Percentiles rank a stretch among this genome's conserved stretches.
Evolutionary conservation across 768 basidiomycete species (phyloP).

Genomic region (Pleurotus sapidus): DNA sequence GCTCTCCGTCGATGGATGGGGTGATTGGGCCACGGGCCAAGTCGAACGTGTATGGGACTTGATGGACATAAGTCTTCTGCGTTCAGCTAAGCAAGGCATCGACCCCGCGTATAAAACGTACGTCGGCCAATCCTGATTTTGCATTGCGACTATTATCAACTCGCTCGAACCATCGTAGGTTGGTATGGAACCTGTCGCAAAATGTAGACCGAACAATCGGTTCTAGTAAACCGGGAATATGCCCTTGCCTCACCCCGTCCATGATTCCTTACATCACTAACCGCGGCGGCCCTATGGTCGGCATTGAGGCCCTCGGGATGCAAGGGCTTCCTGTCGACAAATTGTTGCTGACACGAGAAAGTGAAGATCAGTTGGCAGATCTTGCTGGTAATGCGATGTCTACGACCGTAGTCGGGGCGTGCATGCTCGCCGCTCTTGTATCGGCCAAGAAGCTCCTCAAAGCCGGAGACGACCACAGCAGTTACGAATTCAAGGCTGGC

Average conservation of each 20-base stretch:
- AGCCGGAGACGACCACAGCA: slow-evolving; percentile 58
- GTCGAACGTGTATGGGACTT: slow-evolving; percentile 95
- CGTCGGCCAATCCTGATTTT: slow-evolving; percentile 20
- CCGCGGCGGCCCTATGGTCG: slow-evolving; percentile 94
- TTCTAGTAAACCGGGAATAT: slow-evolving; percentile 77
- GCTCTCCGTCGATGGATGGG: slow-evolving; percentile 88
- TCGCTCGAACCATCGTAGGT: slow-evolving; percentile 36
- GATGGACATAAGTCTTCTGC: slow-evolving; percentile 87
- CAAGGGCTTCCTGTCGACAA: slow-evolving; percentile 94
- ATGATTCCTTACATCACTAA: slow-evolving; percentile 98
- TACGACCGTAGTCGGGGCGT: slow-evolving; percentile 90
- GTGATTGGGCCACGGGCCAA: slow-evolving; percentile 90
- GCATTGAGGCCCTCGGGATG: slow-evolving; percentile 88
- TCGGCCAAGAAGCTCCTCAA: slow-evolving; percentile 65
- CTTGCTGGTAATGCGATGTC: slow-evolving; percentile 98
- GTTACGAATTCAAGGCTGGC: slow-evolving; percentile 65
- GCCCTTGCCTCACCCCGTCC: slow-evolving; percentile 90
- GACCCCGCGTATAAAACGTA: slow-evolving; percentile 91
- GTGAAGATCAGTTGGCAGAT: slow-evolving; percentile 90
- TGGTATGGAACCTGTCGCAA: slow-evolving; percentile 95
- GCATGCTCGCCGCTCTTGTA: slow-evolving; percentile 80
- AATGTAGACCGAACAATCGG: slow-evolving; percentile 93
- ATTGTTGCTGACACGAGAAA: slow-evolving; percentile 88
- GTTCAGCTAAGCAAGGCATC: slow-evolving; percentile 74
- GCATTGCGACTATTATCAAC: slow-evolving; percentile 1